Conservation (phyloP, 1,284 basidiomycete species). For the Papiliotrema laurentii region DNA sequence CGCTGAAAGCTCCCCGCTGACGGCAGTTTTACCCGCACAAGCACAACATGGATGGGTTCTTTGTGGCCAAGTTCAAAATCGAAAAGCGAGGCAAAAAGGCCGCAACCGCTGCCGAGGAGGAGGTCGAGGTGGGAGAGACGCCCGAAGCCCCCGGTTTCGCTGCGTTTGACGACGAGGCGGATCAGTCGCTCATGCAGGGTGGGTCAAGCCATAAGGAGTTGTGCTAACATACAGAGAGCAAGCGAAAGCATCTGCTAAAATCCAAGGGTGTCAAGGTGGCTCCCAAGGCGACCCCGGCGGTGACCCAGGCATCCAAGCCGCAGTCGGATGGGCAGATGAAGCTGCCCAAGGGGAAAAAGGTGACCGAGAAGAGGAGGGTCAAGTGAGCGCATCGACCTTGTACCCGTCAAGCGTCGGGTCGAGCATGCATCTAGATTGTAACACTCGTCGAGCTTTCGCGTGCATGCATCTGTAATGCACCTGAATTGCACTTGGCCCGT, state of each 20-base stretch:
- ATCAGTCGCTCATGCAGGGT: slow-evolving; percentile 46
- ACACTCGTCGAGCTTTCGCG: too few species aligned
- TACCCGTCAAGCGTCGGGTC: too few species aligned
- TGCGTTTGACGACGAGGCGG: slow-evolving; percentile 47
- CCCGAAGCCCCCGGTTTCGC: slow-evolving; percentile 24
- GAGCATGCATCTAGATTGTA: too few species aligned
- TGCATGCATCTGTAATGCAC: neutral
- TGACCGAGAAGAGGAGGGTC: slow-evolving; percentile 28
- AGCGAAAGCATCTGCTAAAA: slow-evolving; percentile 49
- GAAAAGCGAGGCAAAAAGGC: slow-evolving; percentile 63
- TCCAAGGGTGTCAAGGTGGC: slow-evolving; percentile 51
- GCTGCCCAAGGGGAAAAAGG: slow-evolving; percentile 34
- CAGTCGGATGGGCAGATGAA: slow-evolving; percentile 18
- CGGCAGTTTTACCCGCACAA: slow-evolving; percentile 47
- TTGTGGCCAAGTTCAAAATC: slow-evolving; percentile 96
- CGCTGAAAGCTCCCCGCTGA: neutral
- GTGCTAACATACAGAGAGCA: slow-evolving; percentile 36
- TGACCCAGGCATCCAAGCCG: slow-evolving; percentile 7
- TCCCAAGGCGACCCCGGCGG: slow-evolving; percentile 37
- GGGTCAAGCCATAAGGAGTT: slow-evolving; percentile 10
- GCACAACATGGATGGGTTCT: slow-evolving; percentile 87
- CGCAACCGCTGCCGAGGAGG: slow-evolving; percentile 29
- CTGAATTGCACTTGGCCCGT: too few species aligned
- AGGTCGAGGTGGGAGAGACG: slow-evolving; percentile 44
- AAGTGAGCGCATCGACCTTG: too few species aligned